These are phyloP conservation scores for Citrus glauca DNA, from an alignment of 345 rosid species.

Conservation along the genomic window DNA sequence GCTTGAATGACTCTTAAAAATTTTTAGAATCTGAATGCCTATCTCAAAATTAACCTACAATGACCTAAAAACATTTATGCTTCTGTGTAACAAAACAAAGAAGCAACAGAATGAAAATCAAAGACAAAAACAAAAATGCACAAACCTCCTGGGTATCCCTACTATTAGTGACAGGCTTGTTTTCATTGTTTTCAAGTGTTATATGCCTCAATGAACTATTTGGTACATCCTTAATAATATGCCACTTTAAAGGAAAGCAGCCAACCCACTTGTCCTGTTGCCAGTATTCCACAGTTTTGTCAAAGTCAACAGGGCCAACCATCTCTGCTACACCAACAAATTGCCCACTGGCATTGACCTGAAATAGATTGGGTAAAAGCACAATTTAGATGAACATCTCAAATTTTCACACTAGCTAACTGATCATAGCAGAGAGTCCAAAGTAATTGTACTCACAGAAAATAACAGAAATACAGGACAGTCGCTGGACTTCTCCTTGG, in stretches of 20 bases:
- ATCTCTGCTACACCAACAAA: constrained; percentile 86
- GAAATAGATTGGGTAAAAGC: constrained; percentile 13
- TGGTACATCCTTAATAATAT: constrained; percentile 74
- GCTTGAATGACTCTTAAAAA: constrained; percentile 48
- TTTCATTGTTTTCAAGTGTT: constrained; percentile 60
- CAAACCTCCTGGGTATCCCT: constrained; percentile 85
- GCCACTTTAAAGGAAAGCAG: constrained; percentile 82
- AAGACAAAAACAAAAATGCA: constrained; percentile 1
- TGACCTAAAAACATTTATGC: not conserved
- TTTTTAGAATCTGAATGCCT: constrained; percentile 44
- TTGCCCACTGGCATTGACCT: constrained; percentile 89
- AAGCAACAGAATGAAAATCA: not conserved
- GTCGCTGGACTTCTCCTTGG: constrained; percentile 40
- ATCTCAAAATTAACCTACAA: constrained; percentile 52
- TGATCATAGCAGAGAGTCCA: not conserved
- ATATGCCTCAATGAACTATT: constrained; percentile 64
- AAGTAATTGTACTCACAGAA: constrained; percentile 47
- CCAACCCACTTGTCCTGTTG: constrained; percentile 88
- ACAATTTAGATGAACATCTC: not conserved
- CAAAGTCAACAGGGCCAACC: constrained; percentile 67
- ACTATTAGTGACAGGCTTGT: constrained; percentile 81
- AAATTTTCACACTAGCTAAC: not conserved
- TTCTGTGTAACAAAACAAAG: not conserved
- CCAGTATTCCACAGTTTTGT: constrained; percentile 68
- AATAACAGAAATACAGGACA: constrained; percentile 74